Evolutionary conservation across 441 rosid genomes (phyloP).

Genomic region (Isatis lusitanica): DNA sequence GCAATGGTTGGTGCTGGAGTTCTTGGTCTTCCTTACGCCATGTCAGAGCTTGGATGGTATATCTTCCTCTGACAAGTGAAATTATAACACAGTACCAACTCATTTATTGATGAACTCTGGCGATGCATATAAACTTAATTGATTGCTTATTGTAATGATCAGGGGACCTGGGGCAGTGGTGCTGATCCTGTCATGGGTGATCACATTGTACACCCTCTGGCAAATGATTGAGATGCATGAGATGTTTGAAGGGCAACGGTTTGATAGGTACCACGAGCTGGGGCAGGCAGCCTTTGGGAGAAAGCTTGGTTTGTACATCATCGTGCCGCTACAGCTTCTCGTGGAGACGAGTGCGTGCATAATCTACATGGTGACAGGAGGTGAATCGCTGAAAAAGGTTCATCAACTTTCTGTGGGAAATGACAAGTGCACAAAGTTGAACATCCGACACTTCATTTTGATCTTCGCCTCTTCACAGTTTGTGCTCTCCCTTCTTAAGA

Average conservation of each 20-base stretch:
- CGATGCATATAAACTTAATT: not conserved
- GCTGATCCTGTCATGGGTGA: constrained; percentile 65
- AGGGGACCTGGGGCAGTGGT: constrained; percentile 82
- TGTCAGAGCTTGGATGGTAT: constrained; percentile 82
- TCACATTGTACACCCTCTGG: constrained; percentile 75
- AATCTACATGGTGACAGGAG: constrained; percentile 83
- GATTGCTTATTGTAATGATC: not conserved
- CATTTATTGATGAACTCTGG: not conserved
- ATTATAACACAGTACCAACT: not conserved
- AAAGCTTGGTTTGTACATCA: constrained; percentile 75
- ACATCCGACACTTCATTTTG: constrained; percentile 59
- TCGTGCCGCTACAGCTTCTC: constrained; percentile 73
- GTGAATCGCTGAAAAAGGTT: constrained; percentile 58
- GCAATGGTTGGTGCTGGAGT: constrained; percentile 92
- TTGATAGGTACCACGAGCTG: constrained; percentile 83
- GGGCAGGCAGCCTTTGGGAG: constrained; percentile 83
- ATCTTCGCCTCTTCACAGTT: constrained; percentile 80
- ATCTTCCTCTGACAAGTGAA: not conserved
- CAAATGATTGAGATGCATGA: constrained; percentile 96
- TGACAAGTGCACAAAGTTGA: constrained; percentile 43
- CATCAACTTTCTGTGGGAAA: constrained; percentile 44
- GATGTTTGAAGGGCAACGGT: constrained; percentile 71
- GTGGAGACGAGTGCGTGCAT: constrained; percentile 66
- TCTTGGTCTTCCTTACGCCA: constrained; percentile 77
- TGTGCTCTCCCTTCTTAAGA: constrained; percentile 76